A percentile compares a stretch with the other conserved stretches of the same genome.
phyloP scores from a whole-genome alignment of 108 stramenopile genomes.

The Aureococcus anophagefferens region DNA sequence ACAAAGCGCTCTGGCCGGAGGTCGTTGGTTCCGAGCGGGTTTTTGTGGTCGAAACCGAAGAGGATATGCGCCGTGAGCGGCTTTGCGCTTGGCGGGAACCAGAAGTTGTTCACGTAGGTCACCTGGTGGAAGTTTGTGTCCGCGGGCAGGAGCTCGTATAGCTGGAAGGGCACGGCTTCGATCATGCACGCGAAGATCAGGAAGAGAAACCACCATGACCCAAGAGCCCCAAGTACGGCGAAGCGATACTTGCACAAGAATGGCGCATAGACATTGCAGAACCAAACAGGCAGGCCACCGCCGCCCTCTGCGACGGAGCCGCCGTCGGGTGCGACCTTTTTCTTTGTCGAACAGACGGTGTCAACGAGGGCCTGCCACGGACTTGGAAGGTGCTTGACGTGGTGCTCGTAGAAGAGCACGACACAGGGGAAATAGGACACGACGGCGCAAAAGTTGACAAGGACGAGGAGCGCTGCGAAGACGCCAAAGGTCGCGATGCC shows the following conservation, averaged over 20 bases:
- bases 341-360: neutral
- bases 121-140: neutral
- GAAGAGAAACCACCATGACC: too few relatives aligned
- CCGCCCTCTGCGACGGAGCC: neutral
- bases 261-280: constrained; percentile 2
- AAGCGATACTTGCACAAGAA: too few relatives aligned
- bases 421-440: constrained; percentile 8
- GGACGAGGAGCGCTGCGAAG: constrained; percentile 11
- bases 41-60: neutral
- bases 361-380: neutral
- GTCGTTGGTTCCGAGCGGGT: neutral
- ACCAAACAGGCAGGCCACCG: neutral
- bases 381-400: neutral
- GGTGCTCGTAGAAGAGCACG: constrained; percentile 13
- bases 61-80: constrained; percentile 6
- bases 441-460: constrained; percentile 9
- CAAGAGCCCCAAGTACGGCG: too few relatives aligned
- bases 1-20: too few relatives aligned
- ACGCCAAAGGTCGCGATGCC: constrained; percentile 13
- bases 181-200: constrained; percentile 1
- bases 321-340: neutral
- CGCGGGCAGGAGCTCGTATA: constrained; percentile 8
- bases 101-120: neutral
- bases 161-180: neutral
- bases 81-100: constrained; percentile 2